Evolutionary conservation across 768 basidiomycete genomes (phyloP), one percentile per base, ranked within the genome.

Genomic region (Amanita polypyramis): DNA sequence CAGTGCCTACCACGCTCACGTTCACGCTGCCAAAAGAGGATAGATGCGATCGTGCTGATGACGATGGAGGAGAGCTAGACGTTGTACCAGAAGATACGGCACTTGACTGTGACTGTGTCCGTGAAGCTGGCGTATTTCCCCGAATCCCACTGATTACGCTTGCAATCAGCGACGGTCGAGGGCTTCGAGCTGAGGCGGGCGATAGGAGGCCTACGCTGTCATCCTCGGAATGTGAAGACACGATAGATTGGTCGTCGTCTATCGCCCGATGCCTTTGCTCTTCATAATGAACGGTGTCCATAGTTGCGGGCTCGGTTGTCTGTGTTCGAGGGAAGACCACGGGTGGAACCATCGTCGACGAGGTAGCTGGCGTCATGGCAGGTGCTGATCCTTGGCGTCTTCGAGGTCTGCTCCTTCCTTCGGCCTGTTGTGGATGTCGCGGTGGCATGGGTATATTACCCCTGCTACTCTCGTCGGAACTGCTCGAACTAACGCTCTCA

Each of bases 191-290:
- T 25, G 33, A n/a, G 23, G 4, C 42, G 8, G 49, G 51, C 6
- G 67, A 61, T 3, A 83, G 62, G 30, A 84, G 60, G 3, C 79
- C 81, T 30, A 82, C 74, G 41, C 70, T 68, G 23, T 58, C 56
- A 5, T 47, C 49, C 30, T 34, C 46, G n/a, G 43, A 46, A 30
- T 49, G 47, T 32, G 47, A 49, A 25, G 47, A 49, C 27, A 29
- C 32, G n/a, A 49, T 42, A 2, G 43, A 50, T 12, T 50, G 42
- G 34, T 37, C 34, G 19, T 50, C 49, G 25, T 50, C 49, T 15
- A 36, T 23, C 19, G 11, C 4, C 11, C 34, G 41, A 15, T 44
- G 43, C 6, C 33, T 37, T 7, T 38, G 43, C n/a, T 45, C 49
- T 29, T 45, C 49, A 20, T 44, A 43, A n/a, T 20, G 42, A 33